Evolutionary conservation across 768 basidiomycete genomes (phyloP).

Genomic region (Hemileccinum rubropunctum): DNA sequence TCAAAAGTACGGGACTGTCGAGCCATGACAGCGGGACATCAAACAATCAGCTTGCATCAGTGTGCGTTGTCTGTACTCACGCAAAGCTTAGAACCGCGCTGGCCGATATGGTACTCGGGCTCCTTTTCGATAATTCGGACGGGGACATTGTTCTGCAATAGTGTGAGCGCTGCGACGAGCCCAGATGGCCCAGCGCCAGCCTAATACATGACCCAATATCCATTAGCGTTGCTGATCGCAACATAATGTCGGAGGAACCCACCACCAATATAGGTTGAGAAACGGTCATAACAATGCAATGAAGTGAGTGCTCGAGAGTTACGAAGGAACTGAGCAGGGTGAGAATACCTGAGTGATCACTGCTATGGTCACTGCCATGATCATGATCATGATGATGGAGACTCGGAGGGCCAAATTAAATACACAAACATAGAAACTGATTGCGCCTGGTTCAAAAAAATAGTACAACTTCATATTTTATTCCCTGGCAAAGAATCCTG

Average conservation of each 20-base stretch:
- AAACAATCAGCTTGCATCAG: not conserved
- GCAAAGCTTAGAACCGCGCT: constrained; percentile 40
- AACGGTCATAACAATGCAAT: too few relatives aligned
- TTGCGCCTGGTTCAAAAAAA: too few relatives aligned
- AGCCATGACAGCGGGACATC: not conserved
- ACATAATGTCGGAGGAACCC: not conserved
- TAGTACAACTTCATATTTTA: too few relatives aligned
- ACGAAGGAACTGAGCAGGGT: too few relatives aligned
- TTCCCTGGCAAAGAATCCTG: too few relatives aligned
- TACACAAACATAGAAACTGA: too few relatives aligned
- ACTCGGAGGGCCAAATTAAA: too few relatives aligned
- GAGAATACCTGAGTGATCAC: too few relatives aligned
- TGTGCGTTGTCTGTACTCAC: constrained; percentile 20
- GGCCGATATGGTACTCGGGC: constrained; percentile 32
- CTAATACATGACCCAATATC: constrained; percentile 1
- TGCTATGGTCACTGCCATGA: too few relatives aligned
- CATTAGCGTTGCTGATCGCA: not conserved
- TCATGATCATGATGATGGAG: too few relatives aligned
- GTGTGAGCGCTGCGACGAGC: constrained; percentile 30
- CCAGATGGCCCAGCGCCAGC: constrained; percentile 31
- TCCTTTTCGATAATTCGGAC: constrained; percentile 53
- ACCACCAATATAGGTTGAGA: constrained; percentile 19
- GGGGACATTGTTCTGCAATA: constrained; percentile 43
- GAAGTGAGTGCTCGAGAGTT: too few relatives aligned
- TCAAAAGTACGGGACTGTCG: constrained; percentile 41